These are phyloP conservation scores for Talinum fruticosum DNA, from an alignment of 148 eudicot species.

Conservation along the genomic window DNA sequence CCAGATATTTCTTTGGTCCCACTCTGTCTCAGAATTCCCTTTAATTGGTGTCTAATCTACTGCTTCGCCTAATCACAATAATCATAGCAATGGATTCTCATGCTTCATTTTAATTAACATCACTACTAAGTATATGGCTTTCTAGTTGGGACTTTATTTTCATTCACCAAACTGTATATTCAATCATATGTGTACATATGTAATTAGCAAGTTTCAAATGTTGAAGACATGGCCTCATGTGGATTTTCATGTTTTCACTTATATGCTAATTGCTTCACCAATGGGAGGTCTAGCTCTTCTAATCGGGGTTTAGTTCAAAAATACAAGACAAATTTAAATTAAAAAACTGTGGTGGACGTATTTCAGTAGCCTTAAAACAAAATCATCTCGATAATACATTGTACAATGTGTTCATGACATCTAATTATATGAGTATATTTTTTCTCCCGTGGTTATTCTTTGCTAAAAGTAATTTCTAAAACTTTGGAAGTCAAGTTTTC, in stretches of 20 bases:
- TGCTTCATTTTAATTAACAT: conserved; percentile 5
- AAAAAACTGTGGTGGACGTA: too few species aligned
- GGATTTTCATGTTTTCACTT: conserved; percentile 2
- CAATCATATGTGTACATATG: neutral
- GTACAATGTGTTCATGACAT: too few species aligned
- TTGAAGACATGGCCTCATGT: conserved; percentile 8
- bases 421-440: too few species aligned
- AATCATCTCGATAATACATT: too few species aligned
- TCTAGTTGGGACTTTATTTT: conserved; percentile 22
- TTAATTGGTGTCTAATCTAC: conserved; percentile 1
- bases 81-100: neutral
- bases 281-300: neutral
- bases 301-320: neutral
- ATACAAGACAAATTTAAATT: neutral
- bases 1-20: conserved; percentile 29
- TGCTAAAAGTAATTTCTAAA: too few species aligned
- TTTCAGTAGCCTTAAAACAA: too few species aligned
- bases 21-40: conserved; percentile 16
- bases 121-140: neutral
- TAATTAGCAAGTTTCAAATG: neutral
- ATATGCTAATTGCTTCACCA: neutral
- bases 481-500: too few species aligned
- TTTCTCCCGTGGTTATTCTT: too few species aligned
- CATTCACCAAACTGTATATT: conserved; percentile 17
- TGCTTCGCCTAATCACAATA: neutral